phyloP scores from a whole-genome alignment of 2,329 filamentous ascomycete species.

The Microthyrium microscopicum region DNA sequence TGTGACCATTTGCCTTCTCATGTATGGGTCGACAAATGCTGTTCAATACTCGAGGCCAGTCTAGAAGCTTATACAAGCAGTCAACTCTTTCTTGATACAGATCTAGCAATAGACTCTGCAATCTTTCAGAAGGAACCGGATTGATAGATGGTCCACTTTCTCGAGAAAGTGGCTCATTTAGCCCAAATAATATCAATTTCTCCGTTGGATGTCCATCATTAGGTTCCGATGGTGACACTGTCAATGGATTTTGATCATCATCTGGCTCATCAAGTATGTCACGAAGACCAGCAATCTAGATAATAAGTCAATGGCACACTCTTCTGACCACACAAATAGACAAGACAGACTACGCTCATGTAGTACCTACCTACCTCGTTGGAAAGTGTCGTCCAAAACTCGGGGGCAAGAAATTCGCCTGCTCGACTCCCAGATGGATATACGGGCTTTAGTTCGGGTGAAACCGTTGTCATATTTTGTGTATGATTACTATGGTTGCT shows the following conservation, averaged over 20 bases:
- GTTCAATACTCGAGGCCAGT: constrained; percentile 9
- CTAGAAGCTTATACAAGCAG: constrained; percentile 9
- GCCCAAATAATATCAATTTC: not conserved
- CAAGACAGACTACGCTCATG: not conserved
- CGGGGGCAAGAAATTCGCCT: constrained; percentile 7
- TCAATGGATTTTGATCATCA: not conserved
- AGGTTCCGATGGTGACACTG: not conserved
- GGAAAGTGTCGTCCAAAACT: constrained; percentile 10
- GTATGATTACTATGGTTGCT: not conserved
- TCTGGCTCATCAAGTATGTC: constrained; percentile 2
- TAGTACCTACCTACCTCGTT: constrained; percentile 3
- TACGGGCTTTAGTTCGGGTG: not conserved
- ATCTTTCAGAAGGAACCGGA: not conserved
- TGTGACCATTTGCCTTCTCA: not conserved
- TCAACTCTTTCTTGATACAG: constrained; percentile 9
- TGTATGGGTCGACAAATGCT: constrained; percentile 8
- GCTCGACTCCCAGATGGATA: not conserved
- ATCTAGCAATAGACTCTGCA: constrained; percentile 2
- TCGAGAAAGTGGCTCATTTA: not conserved
- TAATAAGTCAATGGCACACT: too few relatives aligned
- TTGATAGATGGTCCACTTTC: not conserved
- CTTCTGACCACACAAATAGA: not conserved
- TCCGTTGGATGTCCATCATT: not conserved
- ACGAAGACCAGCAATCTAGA: not conserved
- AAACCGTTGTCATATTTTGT: not conserved